Base-by-base conservation (phyloP, 257 asterid genomes). In the Asclepias syriaca region DNA sequence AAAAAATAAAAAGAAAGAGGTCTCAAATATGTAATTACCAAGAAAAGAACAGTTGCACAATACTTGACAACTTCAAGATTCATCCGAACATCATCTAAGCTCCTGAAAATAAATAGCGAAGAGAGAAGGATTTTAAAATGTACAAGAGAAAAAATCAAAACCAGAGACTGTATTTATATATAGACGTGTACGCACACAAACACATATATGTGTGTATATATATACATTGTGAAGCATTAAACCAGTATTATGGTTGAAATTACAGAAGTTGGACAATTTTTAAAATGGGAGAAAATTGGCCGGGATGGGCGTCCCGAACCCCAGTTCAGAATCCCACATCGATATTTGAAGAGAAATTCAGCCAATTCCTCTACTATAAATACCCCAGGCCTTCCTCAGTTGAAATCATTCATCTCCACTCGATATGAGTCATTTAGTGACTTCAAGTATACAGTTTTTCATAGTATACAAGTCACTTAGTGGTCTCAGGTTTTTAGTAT, bases 11-110 rank as follows among this genome's bases (percentile, higher is more conserved):
- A 1, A 64, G 49, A 37, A 64, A 64, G 29, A 64, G 11, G 48
- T 43, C 48, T 64, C 8, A 37, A 64, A 24, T 1, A 55, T 27
- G 57, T 69, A 74, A 65, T 74, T 92, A 95, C 99, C 99, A 92
- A 51, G 82, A 95, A 92, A 13, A 95, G 80, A 73, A 92, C 99
- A 63, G 97, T 86, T 68, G 97, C 93, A 81, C 99, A 95, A 80
- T 87, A 83, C 85, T 95, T 95, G 78, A 95, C 85, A 77, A 95
- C 98, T 87, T 92, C 97, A 68, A 95, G 91, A 85, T 95, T 95
- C 98, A 95, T 92, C 76, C 96, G 96, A 75, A 92, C 98, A 85
- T 95, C 99, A 75, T 86, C 98, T 32, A 68, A 68, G 48, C 72
- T 68, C 72, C 72, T 68, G 72, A 50, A 68, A 22, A 24, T 27